A percentile compares a stretch with the other conserved stretches of the same genome.
phyloP scores from a whole-genome alignment of 441 rosid species.

The Syzygium syzygioides region DNA sequence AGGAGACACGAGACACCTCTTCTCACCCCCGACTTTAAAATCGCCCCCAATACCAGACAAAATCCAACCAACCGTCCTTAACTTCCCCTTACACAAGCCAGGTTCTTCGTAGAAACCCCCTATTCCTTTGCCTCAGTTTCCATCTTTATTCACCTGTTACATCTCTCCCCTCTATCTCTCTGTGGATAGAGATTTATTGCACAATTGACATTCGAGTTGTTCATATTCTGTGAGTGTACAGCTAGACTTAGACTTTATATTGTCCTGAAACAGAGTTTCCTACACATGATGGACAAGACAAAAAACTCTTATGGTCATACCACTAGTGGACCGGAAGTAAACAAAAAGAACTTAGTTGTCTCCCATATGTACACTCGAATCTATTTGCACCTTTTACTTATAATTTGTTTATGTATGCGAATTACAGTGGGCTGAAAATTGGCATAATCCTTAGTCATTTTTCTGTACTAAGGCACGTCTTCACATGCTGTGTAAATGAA shows the following conservation, averaged over 20 bases:
- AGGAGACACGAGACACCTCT: neutral
- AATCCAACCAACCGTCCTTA: conserved; percentile 8
- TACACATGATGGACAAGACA: neutral
- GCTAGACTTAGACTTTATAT: neutral
- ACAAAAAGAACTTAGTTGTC: neutral
- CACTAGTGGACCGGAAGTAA: neutral
- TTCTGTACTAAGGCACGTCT: neutral
- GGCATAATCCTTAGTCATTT: neutral
- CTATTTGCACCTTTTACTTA: neutral
- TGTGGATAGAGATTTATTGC: neutral
- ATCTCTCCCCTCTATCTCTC: neutral
- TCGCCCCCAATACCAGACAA: conserved; percentile 2
- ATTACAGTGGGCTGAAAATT: neutral
- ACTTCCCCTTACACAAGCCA: conserved; percentile 22
- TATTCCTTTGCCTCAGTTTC: conserved; percentile 16
- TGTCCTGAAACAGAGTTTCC: neutral
- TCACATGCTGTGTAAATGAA: neutral
- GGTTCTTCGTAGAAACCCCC: conserved; percentile 23
- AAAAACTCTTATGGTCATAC: neutral
- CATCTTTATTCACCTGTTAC: neutral
- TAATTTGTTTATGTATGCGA: neutral
- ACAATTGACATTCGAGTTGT: neutral
- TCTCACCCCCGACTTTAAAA: neutral
- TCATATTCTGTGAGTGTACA: neutral
- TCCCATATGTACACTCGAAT: neutral